These are phyloP conservation scores for Microdochium nivale DNA, from an alignment of 2,329 filamentous ascomycete species.

Conservation along the genomic window DNA sequence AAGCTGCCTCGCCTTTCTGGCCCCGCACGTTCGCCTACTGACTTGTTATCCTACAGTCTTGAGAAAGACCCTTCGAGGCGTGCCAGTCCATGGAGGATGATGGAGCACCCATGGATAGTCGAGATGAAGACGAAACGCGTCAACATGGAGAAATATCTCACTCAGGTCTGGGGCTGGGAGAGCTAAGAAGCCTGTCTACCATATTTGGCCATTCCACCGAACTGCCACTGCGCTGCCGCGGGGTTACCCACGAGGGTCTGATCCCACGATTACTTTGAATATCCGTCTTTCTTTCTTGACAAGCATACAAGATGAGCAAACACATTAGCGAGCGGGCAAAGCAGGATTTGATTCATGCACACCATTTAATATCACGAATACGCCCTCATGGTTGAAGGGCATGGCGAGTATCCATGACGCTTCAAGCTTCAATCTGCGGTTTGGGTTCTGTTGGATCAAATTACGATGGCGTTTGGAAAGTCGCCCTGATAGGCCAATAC, in stretches of 20 bases:
- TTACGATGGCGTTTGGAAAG: not conserved
- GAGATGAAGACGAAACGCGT: constrained; percentile 95
- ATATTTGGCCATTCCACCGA: not conserved
- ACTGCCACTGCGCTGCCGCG: not conserved
- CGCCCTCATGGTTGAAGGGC: not conserved
- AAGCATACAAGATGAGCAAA: not conserved
- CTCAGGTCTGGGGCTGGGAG: constrained; percentile 96
- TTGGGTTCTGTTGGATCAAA: no score
- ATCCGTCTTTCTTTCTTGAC: not conserved
- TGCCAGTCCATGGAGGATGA: constrained; percentile 96
- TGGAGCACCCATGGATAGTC: constrained; percentile 97
- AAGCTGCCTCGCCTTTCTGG: constrained; percentile 31
- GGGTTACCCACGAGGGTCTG: not conserved
- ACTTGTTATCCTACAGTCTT: constrained; percentile 47
- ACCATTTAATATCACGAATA: not conserved
- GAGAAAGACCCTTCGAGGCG: constrained; percentile 85
- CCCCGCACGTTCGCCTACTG: constrained; percentile 6
- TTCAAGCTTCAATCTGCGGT: no score
- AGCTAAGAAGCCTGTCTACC: constrained; percentile 25
- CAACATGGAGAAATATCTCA: constrained; percentile 92
- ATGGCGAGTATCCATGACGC: not conserved
- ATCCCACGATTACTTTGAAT: no score
- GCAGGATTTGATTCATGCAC: not conserved
- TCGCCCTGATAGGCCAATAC: not conserved
- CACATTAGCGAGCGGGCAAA: not conserved